Evolutionary conservation across 805 yeast species (phyloP), one percentile per base, ranked within the genome.

Genomic region (Suhomyces sp.): DNA sequence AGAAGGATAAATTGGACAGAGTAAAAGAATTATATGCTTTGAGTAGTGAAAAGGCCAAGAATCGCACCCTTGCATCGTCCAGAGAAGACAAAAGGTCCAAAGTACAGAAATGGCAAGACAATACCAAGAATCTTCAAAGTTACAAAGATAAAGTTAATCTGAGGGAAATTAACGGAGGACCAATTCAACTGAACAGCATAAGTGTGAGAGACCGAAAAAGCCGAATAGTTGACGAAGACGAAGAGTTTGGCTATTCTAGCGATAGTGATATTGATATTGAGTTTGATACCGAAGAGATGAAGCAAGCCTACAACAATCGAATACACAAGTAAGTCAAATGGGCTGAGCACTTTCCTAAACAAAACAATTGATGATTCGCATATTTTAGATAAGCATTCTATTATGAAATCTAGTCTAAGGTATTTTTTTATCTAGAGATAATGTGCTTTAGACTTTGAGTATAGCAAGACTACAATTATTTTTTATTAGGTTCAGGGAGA

Each of bases 181-280:
- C 13, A 17, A 5, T 12, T 38, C 12, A 44, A 48, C 31, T 12
- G 9, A 22, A 23, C 6, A 24, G 2, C 2, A 42, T 23, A 33
- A 45, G 10, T 19, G 19, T 27, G 33, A 33, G 44, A 36, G 47
- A 44, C 15, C 52, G 38, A 45, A 50, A 45, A 44, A 50, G 22
- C 42, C 40, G 48, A 22, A 26, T 55, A 6, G 41, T 53, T 2
- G 50, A 38, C 6, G 50, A 44, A 9, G 59, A 59, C 17, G 53
- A 45, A 6, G 57, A 52, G 2, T 40, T 27, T n/a, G 45, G 48
- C 6, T 26, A 26, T 13, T 22, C 27, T 13, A 58, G 56, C 36
- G 59, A 55, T 6, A 71, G 66, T 48, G 75, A 70, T 36, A 51
- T 71, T 6, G 73, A 67, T 38, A 71, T 71, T 27, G 61, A 66